Evolutionary conservation across 2,329 filamentous ascomycete species (phyloP).

Genomic region (Ceratocystis variospora): DNA sequence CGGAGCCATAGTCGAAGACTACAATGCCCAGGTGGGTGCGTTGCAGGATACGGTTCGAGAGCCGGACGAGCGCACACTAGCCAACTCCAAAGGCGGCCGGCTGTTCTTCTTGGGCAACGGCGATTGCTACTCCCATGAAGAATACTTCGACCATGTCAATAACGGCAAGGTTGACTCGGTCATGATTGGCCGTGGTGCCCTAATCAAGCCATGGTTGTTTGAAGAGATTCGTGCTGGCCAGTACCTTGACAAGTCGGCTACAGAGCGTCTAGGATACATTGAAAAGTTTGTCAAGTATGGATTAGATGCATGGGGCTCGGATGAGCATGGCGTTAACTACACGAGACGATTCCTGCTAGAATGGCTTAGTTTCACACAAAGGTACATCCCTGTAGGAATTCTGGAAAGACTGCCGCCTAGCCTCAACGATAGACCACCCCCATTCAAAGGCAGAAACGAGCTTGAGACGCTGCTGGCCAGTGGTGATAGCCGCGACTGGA

Average conservation of each 20-base stretch:
- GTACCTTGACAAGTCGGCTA: slow-evolving; percentile 86
- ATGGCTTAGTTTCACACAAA: slow-evolving; percentile 84
- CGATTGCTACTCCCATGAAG: slow-evolving; percentile 83
- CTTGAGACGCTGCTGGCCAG: slow-evolving; percentile 87
- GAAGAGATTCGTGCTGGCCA: slow-evolving; percentile 87
- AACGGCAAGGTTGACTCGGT: slow-evolving; percentile 76
- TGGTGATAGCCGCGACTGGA: slow-evolving; percentile 91
- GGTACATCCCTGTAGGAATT: slow-evolving; percentile 82
- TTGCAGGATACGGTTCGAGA: slow-evolving; percentile 65
- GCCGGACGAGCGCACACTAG: slow-evolving; percentile 58
- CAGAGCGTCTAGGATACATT: slow-evolving; percentile 70
- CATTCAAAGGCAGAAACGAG: slow-evolving; percentile 72
- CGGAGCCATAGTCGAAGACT: slow-evolving; percentile 65
- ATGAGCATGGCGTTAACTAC: slow-evolving; percentile 83
- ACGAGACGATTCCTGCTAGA: slow-evolving; percentile 88
- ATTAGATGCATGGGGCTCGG: slow-evolving; percentile 86
- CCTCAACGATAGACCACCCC: slow-evolving; percentile 78
- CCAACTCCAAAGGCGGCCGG: slow-evolving; percentile 50
- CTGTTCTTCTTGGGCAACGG: slow-evolving; percentile 94
- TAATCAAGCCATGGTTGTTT: slow-evolving; percentile 97
- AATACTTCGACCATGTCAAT: slow-evolving; percentile 68
- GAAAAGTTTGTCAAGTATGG: slow-evolving; percentile 86
- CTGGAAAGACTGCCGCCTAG: slow-evolving; percentile 77
- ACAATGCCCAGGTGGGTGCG: slow-evolving; percentile 54
- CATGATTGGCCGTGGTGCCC: slow-evolving; percentile 90